Base-by-base conservation (phyloP, 2,329 filamentous ascomycete species). In the Chaetothyriales sp. region DNA sequence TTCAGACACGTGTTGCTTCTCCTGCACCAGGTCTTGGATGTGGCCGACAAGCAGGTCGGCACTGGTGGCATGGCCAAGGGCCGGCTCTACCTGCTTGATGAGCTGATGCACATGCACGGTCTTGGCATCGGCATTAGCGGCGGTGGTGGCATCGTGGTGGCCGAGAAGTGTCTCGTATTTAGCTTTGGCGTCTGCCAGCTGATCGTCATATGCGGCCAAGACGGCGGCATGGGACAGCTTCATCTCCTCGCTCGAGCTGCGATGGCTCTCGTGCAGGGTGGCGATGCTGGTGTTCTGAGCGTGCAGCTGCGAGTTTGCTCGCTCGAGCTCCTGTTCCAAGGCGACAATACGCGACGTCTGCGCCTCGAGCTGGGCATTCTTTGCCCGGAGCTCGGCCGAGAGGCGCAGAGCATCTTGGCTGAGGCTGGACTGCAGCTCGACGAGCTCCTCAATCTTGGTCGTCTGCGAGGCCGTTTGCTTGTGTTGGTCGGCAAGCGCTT, bases 401-500 rank as follows among this genome's bases (percentile, higher is more conserved):
- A 83, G 77, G 50, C 84, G 77, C 43, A 86, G 79, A 9, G 94
- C 75, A 61, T 90, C 78, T 46, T 76, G 69, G 61, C 81, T 78
- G 48, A 85, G 78, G 22, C 76, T 75, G 29, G 77, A 67, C 63
- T 94, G 84, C 3, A 83, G 78, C 57, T 82, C 70, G 66, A 95
- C 88, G 13, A 95, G 74, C 58, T 85, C 78, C 2, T 81, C 75
- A 28, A 95, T 81, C 61, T 82, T 86, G 43, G 76, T 65, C 10
- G 81, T 73, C 61, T 89, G 86, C 58, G 73, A 76, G 56, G 77
- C 76, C 60, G 94, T 83, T 40, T 85, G 78, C 2, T 76, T 71
- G 69, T 86, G 89, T 69, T 94, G 89, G 63, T 88, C 82, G 49
- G 89, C 81, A 50, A 95, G 83, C 64, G 94, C 83, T 54, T 70